phyloP scores from a whole-genome alignment of 106 monocot species.

The Hemerocallis citrina region DNA sequence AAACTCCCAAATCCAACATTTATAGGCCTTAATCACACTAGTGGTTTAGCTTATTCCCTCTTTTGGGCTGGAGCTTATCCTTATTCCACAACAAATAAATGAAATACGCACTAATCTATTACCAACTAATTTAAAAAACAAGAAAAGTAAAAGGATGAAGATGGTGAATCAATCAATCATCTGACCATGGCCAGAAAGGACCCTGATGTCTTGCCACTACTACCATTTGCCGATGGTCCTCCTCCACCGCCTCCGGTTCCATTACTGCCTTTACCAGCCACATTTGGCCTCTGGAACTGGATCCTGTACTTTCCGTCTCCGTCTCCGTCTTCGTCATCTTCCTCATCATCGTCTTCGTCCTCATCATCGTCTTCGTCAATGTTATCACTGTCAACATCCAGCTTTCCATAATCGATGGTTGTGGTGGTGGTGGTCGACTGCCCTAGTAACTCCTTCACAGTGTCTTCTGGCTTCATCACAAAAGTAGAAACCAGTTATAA shows the following conservation, averaged over 20 bases:
- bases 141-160: neutral
- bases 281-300: slow-evolving; percentile 23
- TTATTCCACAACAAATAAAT: slow-evolving; percentile 49
- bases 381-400: slow-evolving; percentile 11
- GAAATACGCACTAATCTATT: slow-evolving; percentile 11
- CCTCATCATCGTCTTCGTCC: slow-evolving; percentile 11
- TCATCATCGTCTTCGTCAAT: slow-evolving; percentile 13
- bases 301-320: slow-evolving; percentile 37
- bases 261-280: too few species aligned
- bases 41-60: neutral
- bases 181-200: slow-evolving; percentile 43
- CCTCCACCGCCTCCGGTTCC: neutral
- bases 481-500: neutral
- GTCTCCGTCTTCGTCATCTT: slow-evolving; percentile 22
- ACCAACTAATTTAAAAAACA: neutral
- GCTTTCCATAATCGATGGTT: slow-evolving; percentile 7
- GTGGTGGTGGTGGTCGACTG: slow-evolving; percentile 8
- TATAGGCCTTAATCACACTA: neutral
- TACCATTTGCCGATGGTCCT: neutral
- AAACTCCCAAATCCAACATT: too few species aligned
- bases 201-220: slow-evolving; percentile 8
- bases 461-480: slow-evolving; percentile 50
- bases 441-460: slow-evolving; percentile 33
- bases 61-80: slow-evolving; percentile 2
- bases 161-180: neutral